These are phyloP conservation scores for Ophiosphaerella korrae DNA, from an alignment of 2,329 filamentous ascomycete genomes.

Conservation along the genomic window DNA sequence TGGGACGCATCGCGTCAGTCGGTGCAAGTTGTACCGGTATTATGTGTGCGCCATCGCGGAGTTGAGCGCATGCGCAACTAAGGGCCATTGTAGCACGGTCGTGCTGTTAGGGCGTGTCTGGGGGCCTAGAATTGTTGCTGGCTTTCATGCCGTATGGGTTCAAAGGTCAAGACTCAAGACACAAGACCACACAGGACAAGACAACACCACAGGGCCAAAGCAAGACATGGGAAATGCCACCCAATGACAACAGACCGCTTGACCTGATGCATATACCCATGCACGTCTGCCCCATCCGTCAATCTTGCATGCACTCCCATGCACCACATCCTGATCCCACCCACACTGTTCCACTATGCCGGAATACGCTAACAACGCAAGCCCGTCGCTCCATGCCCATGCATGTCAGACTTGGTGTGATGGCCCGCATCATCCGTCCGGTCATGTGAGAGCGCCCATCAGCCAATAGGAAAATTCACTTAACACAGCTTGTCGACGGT, in stretches of 20 bases:
- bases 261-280: not conserved
- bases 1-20: too few relatives aligned
- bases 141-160: too few relatives aligned
- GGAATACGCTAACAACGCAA: not conserved
- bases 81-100: too few relatives aligned
- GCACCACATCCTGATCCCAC: not conserved
- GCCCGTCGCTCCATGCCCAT: not conserved
- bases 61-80: not conserved
- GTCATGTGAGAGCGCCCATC: conserved; percentile 4
- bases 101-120: too few relatives aligned
- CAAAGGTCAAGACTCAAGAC: too few relatives aligned
- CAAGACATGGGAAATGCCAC: not conserved
- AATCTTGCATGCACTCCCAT: not conserved
- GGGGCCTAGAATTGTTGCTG: too few relatives aligned
- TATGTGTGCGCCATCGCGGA: not conserved
- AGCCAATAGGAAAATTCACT: conserved; percentile 8
- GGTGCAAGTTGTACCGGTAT: not conserved
- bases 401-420: conserved; percentile 5
- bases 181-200: too few relatives aligned
- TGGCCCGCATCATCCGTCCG: conserved; percentile 5
- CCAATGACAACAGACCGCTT: not conserved
- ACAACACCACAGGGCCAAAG: too few relatives aligned
- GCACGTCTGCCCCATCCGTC: not conserved
- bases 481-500: conserved; percentile 2
- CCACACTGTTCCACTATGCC: not conserved